These are phyloP conservation scores for Chytriomyces sp. DNA, from an alignment of 192 early-diverging fungal genomes.

Conservation along the genomic window DNA sequence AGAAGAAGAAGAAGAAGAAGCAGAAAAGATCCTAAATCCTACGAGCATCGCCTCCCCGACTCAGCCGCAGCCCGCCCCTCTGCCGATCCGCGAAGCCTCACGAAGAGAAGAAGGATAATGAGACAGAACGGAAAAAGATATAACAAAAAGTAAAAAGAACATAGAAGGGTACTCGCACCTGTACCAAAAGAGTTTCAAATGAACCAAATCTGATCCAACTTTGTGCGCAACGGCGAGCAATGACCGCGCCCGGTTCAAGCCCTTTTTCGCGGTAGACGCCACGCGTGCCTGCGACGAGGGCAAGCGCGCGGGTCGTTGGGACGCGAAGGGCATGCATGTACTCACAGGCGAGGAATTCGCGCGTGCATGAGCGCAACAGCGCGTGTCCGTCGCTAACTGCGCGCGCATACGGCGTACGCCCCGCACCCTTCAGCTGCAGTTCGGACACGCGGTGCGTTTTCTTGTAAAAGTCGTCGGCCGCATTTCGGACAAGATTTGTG, in stretches of 20 bases:
- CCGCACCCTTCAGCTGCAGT: constrained; percentile 84
- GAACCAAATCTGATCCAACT: constrained; percentile 88
- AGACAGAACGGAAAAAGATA: no score
- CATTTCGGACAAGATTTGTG: constrained; percentile 37
- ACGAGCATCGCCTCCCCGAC: no score
- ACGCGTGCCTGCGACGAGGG: constrained; percentile 66
- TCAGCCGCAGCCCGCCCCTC: no score
- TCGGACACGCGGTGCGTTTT: constrained; percentile 48
- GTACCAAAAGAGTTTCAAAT: constrained; percentile 79
- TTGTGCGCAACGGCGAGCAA: constrained; percentile 66
- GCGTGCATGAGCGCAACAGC: constrained; percentile 82
- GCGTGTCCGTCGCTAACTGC: constrained; percentile 84
- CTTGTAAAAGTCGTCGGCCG: constrained; percentile 12
- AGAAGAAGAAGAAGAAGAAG: no score
- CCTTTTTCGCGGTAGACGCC: constrained; percentile 65
- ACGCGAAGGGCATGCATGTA: constrained; percentile 74
- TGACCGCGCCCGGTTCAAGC: constrained; percentile 76
- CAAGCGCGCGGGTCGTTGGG: constrained; percentile 78
- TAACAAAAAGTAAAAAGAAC: neutral
- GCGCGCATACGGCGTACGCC: constrained; percentile 85
- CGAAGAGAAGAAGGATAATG: no score
- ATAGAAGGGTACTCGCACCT: constrained; percentile 38
- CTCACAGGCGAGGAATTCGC: constrained; percentile 82
- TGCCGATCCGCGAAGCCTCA: no score
- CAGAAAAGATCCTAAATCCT: no score